These are phyloP conservation scores for Pichia membranifaciens DNA, from an alignment of 805 yeast species.

Conservation along the genomic window DNA sequence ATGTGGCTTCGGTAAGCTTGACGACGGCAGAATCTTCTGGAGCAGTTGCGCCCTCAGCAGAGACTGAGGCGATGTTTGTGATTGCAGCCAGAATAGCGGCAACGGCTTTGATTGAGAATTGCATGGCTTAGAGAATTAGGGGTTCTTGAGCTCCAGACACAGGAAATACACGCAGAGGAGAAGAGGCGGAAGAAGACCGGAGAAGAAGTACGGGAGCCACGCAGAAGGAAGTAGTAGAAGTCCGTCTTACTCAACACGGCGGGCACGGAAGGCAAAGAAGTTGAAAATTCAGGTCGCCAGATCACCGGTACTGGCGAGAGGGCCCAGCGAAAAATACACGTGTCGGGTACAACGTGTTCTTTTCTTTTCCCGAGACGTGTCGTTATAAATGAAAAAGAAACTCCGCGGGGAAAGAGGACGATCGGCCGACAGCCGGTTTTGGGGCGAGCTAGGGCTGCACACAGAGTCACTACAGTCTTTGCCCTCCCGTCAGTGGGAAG, in stretches of 20 bases:
- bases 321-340: too few species aligned
- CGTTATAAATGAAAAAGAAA: too few species aligned
- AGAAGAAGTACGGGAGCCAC: background rate
- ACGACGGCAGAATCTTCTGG: conserved; percentile 84
- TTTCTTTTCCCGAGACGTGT: too few species aligned
- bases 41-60: conserved; percentile 61
- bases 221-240: background rate
- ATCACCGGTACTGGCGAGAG: too few species aligned
- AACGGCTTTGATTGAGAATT: conserved; percentile 34
- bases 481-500: too few species aligned
- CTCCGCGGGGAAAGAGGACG: too few species aligned
- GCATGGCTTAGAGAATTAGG: conserved; percentile 21
- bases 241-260: background rate
- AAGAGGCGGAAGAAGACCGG: background rate
- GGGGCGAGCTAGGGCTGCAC: too few species aligned
- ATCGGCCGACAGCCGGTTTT: too few species aligned
- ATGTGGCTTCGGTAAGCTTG: conserved; percentile 61
- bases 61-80: conserved; percentile 20
- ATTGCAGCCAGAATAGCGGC: conserved; percentile 37
- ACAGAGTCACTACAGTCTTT: too few species aligned
- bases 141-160: background rate
- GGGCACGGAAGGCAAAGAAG: too few species aligned
- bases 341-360: too few species aligned
- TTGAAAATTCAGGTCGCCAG: too few species aligned
- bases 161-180: background rate